These are phyloP conservation scores for Ramaria rubella DNA, from an alignment of 768 basidiomycete genomes.

Conservation along the genomic window DNA sequence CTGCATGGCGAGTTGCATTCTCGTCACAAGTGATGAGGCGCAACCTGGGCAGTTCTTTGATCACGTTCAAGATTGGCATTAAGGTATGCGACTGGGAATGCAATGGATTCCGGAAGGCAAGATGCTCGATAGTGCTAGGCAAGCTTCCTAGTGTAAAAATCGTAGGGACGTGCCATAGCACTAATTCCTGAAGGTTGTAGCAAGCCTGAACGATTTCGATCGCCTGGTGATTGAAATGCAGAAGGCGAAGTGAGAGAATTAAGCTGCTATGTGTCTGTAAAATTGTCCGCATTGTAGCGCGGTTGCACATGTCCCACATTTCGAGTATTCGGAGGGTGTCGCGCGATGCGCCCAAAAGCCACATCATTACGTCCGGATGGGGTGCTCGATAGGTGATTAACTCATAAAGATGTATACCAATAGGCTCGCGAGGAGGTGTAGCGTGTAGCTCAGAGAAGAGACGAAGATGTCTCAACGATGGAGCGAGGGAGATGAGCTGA, in stretches of 20 bases:
- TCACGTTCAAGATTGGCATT: conserved; percentile 24
- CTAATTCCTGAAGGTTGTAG: conserved; percentile 34
- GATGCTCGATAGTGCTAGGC: conserved; percentile 34
- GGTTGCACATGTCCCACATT: conserved; percentile 30
- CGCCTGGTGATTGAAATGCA: conserved; percentile 28
- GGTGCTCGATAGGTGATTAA: conserved; percentile 33
- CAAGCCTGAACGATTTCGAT: conserved; percentile 32
- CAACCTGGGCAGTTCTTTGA: conserved; percentile 29
- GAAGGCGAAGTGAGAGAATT: conserved; percentile 40
- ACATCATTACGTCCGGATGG: conserved; percentile 25
- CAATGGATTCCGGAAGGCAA: conserved; percentile 30
- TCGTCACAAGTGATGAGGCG: conserved; percentile 32
- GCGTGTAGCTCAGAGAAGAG: conserved; percentile 33
- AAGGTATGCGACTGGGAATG: conserved; percentile 22
- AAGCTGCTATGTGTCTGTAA: conserved; percentile 26
- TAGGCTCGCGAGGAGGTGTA: conserved; percentile 25
- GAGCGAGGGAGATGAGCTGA: conserved; percentile 35
- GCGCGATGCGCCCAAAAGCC: conserved; percentile 34
- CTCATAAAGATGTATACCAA: conserved; percentile 32
- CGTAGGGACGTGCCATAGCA: conserved; percentile 31
- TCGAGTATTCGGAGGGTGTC: conserved; percentile 35
- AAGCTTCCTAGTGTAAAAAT: conserved; percentile 29
- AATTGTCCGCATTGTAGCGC: conserved; percentile 17
- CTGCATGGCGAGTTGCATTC: conserved; percentile 13
- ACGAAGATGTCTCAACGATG: conserved; percentile 32